These are phyloP conservation scores for Pythium plurisporium DNA, from an alignment of 352 stramenopile genomes.

Conservation along the genomic window DNA sequence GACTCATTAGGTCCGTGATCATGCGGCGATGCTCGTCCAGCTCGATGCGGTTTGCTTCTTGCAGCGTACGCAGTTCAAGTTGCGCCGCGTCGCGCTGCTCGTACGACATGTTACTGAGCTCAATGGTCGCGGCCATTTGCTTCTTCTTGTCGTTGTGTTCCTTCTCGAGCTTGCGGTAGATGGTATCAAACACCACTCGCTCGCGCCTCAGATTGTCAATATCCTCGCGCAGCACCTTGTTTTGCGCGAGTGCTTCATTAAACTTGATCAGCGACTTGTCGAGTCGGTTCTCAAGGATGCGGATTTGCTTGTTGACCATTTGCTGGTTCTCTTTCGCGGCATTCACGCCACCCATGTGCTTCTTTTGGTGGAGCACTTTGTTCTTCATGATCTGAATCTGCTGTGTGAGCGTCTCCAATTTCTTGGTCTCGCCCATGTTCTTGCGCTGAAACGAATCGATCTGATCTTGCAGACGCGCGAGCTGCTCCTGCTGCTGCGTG, in stretches of 20 bases:
- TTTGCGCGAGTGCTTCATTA: constrained; percentile 93
- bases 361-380: constrained; percentile 88
- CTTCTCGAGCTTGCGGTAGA: constrained; percentile 90
- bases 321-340: constrained; percentile 93
- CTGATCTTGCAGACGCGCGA: constrained; percentile 80
- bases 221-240: constrained; percentile 89
- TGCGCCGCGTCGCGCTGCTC: constrained; percentile 93
- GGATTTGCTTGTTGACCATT: constrained; percentile 95
- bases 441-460: constrained; percentile 86
- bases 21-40: constrained; percentile 55
- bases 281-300: constrained; percentile 95
- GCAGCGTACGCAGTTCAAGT: constrained; percentile 89
- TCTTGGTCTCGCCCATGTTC: constrained; percentile 81
- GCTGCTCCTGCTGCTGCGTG: constrained; percentile 80
- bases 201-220: constrained; percentile 94
- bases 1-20: constrained; percentile 53
- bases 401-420: constrained; percentile 83
- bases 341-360: constrained; percentile 96
- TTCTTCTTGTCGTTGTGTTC: constrained; percentile 95
- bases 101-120: constrained; percentile 93
- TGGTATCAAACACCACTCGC: constrained; percentile 93
- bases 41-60: constrained; percentile 90
- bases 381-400: constrained; percentile 83
- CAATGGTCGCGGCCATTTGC: constrained; percentile 94
- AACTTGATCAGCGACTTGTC: constrained; percentile 97